Conservation (phyloP, 306 rosid species). For the Bauhinia variegata region DNA sequence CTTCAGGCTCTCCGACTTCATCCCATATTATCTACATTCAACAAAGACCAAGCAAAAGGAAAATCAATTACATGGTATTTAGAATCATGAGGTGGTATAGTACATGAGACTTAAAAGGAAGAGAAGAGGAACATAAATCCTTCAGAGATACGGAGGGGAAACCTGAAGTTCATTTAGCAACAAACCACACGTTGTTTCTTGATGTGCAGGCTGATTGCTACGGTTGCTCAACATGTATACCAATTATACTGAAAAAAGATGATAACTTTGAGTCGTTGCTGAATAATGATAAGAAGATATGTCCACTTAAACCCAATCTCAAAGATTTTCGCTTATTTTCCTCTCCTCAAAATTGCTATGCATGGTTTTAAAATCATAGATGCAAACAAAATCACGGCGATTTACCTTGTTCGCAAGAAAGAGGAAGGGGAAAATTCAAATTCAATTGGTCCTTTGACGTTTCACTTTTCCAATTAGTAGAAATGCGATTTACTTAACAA, state of each 20-base stretch:
- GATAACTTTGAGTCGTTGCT: neutral
- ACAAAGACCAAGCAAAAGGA: conserved; percentile 25
- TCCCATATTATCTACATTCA: conserved; percentile 71
- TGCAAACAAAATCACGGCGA: neutral
- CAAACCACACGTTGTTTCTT: conserved; percentile 55
- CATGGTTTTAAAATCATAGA: neutral
- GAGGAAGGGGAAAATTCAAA: conserved; percentile 1
- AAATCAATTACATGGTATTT: conserved; percentile 3
- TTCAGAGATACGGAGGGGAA: conserved; percentile 23
- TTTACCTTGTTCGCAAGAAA: neutral
- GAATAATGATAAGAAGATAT: neutral
- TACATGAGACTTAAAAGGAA: neutral
- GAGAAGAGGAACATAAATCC: conserved; percentile 4
- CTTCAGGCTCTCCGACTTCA: conserved; percentile 72
- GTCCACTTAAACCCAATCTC: neutral
- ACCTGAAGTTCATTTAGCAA: conserved; percentile 81
- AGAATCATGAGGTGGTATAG: neutral
- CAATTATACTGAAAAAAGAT: conserved; percentile 33
- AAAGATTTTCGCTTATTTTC: neutral
- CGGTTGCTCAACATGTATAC: conserved; percentile 52
- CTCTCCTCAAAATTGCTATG: neutral
- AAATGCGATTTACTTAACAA: neutral
- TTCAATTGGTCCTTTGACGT: neutral
- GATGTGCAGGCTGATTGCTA: conserved; percentile 41
- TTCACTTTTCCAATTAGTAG: neutral